Base-by-base conservation (phyloP, 2,329 filamentous ascomycete species). In the Sporothrix euskadiensis region DNA sequence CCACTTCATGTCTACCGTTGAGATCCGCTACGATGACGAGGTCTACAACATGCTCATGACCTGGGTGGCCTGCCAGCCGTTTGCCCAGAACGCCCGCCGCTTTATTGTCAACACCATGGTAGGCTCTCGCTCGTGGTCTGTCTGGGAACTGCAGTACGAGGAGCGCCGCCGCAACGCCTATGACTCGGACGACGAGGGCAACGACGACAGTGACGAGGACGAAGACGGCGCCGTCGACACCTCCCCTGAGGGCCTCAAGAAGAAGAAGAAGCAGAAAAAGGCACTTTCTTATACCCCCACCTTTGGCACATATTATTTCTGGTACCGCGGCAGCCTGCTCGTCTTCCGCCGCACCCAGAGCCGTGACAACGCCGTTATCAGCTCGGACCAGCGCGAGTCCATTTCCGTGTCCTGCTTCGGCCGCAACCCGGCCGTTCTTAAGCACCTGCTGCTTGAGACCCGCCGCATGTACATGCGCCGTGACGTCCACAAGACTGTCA, bases 11-110 rank as follows among this genome's bases (percentile, higher is more conserved):
- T 91, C 88, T 3, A 88, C 86, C 1, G 90, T 90, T 22, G 88
- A 90, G 76, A 87, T 93, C 54, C 86, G 89, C 61, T 85, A 88
- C 39, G 90, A 92, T 73, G 91, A 93, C 77, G 91, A 93, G 79
- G 88, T 91, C 73, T 93, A 92, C 82, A 90, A 90, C 78, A 91
- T 92, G 78, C 78, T 92, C 56, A 92, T 92, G 89, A 85, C 84
- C 35, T 93, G 91, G 91, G 85, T 92, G 2, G 85, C 90, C 1
- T 81, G 83, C 47, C 90, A 93, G 80, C 80, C 82, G 3, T 92
- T 92, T 76, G 85, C 89, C 26, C 85, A 87, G 74, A 82, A 83
- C 5, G 87, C 89, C 0, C 88, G 88, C 16, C 85, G 85, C 61
- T 91, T 92, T 76, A 85, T 92, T 12, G 91, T 88, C 56, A 90